Percentiles rank a stretch among this genome's conserved stretches.
phyloP scores from a whole-genome alignment of 2,329 filamentous ascomycete genomes.

The Coccinonectria pachysandricola region DNA sequence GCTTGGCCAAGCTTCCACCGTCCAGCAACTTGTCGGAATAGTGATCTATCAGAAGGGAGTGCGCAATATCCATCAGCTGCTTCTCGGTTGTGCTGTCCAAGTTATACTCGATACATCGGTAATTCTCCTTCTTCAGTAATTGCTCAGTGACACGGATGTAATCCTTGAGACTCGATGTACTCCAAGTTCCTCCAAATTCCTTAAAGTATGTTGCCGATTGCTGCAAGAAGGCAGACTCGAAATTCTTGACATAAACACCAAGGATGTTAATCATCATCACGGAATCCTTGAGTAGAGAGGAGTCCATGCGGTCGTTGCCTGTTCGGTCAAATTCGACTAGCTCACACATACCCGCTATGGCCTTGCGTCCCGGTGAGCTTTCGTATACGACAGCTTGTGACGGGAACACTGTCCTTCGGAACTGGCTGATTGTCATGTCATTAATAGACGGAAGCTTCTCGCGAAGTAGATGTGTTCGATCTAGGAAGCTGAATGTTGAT shows the following conservation, averaged over 20 bases:
- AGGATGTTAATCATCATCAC: constrained; percentile 81
- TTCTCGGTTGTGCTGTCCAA: constrained; percentile 76
- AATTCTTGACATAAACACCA: constrained; percentile 65
- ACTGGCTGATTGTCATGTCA: constrained; percentile 69
- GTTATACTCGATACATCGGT: constrained; percentile 69
- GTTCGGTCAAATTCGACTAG: constrained; percentile 64
- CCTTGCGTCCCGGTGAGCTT: constrained; percentile 18
- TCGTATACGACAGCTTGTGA: constrained; percentile 10
- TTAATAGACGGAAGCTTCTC: constrained; percentile 62
- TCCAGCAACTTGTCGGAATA: constrained; percentile 59
- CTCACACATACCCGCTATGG: constrained; percentile 53
- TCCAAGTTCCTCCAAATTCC: constrained; percentile 59
- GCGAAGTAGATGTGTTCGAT: constrained; percentile 76
- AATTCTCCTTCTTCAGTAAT: constrained; percentile 62
- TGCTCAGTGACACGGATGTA: constrained; percentile 64
- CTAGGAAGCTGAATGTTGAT: constrained; percentile 88
- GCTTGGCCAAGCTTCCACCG: constrained; percentile 54
- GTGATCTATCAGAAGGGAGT: constrained; percentile 59
- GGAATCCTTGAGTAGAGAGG: constrained; percentile 58
- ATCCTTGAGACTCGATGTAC: constrained; percentile 52
- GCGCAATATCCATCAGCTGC: constrained; percentile 62
- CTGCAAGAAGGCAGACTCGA: constrained; percentile 66
- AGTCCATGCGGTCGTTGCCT: constrained; percentile 45
- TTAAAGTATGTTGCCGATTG: constrained; percentile 58
- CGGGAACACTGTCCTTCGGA: constrained; percentile 50